phyloP scores from a whole-genome alignment of 1,139 yeast genomes.

The Nakaseomyces sp. region DNA sequence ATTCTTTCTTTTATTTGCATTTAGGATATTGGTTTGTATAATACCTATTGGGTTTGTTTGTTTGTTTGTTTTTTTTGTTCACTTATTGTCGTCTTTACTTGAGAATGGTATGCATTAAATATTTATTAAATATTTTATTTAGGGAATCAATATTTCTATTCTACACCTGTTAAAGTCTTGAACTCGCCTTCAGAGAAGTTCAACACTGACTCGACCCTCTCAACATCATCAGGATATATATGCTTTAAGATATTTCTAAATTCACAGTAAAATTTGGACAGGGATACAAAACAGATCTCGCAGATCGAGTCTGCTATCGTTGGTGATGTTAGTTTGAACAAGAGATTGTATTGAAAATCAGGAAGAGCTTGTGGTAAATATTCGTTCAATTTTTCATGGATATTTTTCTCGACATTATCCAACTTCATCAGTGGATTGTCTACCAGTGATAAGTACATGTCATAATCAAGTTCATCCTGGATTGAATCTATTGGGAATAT shows the following conservation, averaged over 20 bases:
- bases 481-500: slow-evolving; percentile 52
- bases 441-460: slow-evolving; percentile 51
- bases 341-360: slow-evolving; percentile 47
- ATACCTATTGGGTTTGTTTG: neutral
- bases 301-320: slow-evolving; percentile 48
- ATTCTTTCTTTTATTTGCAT: neutral
- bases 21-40: neutral
- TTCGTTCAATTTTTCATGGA: slow-evolving; percentile 43
- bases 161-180: slow-evolving; percentile 58
- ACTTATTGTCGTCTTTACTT: neutral
- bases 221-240: slow-evolving; percentile 30
- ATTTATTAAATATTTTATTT: neutral
- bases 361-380: slow-evolving; percentile 54
- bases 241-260: slow-evolving; percentile 39
- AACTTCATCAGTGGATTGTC: slow-evolving; percentile 57
- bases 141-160: slow-evolving; percentile 22
- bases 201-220: slow-evolving; percentile 23
- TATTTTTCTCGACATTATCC: slow-evolving; percentile 35
- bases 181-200: slow-evolving; percentile 41
- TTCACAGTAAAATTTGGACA: slow-evolving; percentile 46
- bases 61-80: neutral
- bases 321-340: slow-evolving; percentile 57
- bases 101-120: neutral
- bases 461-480: slow-evolving; percentile 39
- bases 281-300: slow-evolving; percentile 40